Evolutionary conservation across 305 asterid genomes (phyloP).

Genomic region (Fraxinus floribunda): DNA sequence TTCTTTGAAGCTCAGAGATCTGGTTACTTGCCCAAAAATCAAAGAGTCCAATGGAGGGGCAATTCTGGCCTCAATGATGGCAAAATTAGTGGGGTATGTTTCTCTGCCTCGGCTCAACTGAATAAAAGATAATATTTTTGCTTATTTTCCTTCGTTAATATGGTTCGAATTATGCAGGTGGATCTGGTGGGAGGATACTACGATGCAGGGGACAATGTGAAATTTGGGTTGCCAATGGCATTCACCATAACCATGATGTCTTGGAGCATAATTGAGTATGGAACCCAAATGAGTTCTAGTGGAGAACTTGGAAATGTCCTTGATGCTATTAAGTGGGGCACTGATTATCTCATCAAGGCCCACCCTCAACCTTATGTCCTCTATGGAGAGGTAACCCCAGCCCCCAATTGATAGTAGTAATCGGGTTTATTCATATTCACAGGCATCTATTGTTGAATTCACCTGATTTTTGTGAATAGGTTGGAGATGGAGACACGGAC

Average conservation of each 20-base stretch:
- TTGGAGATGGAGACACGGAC: constrained; percentile 98
- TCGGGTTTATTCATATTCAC: not conserved
- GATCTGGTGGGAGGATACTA: constrained; percentile 98
- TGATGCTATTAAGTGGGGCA: constrained; percentile 95
- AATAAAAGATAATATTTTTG: too few relatives aligned
- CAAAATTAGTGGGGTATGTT: constrained; percentile 67
- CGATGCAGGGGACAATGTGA: constrained; percentile 98
- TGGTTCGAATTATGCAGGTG: constrained; percentile 46
- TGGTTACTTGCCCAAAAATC: constrained; percentile 73
- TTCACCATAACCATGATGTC: constrained; percentile 93
- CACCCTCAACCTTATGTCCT: constrained; percentile 85
- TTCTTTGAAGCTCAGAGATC: constrained; percentile 99
- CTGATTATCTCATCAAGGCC: constrained; percentile 94
- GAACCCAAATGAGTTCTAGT: constrained; percentile 64
- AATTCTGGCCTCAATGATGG: constrained; percentile 94
- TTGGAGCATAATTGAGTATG: constrained; percentile 92
- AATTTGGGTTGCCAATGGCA: constrained; percentile 97
- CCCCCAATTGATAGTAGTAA: not conserved
- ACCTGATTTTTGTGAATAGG: not conserved
- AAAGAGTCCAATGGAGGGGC: constrained; percentile 88
- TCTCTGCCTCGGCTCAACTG: not conserved
- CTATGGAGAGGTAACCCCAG: constrained; percentile 68
- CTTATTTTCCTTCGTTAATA: too few relatives aligned
- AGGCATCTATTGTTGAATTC: not conserved
- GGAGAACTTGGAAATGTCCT: constrained; percentile 86